These are phyloP conservation scores for Xylaria longipes DNA, from an alignment of 495 filamentous ascomycete genomes.

Conservation along the genomic window DNA sequence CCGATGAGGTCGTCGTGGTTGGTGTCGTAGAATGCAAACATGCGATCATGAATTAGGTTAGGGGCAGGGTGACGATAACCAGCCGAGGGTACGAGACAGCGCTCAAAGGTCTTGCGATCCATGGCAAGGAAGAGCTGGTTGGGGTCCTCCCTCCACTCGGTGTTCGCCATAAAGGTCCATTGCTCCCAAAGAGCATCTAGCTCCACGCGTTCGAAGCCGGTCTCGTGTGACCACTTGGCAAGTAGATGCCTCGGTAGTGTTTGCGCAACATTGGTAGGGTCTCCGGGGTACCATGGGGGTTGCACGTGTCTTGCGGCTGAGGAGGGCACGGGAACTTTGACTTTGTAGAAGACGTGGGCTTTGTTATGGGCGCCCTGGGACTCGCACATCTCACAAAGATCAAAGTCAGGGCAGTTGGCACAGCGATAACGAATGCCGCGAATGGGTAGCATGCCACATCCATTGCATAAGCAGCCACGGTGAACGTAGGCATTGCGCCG, in stretches of 20 bases:
- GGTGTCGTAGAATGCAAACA: slow-evolving; percentile 95
- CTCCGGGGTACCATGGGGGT: slow-evolving; percentile 89
- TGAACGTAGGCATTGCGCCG: slow-evolving; percentile 88
- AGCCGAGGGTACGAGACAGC: slow-evolving; percentile 83
- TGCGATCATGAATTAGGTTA: slow-evolving; percentile 91
- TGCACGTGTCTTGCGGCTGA: slow-evolving; percentile 65
- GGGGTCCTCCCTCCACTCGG: slow-evolving; percentile 84
- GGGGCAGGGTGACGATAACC: slow-evolving; percentile 77
- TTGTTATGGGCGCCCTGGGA: slow-evolving; percentile 83
- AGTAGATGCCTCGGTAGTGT: slow-evolving; percentile 68
- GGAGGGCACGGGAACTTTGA: slow-evolving; percentile 55
- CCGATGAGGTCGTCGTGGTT: slow-evolving; percentile 88
- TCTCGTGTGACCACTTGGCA: slow-evolving; percentile 70
- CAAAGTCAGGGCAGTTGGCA: slow-evolving; percentile 90
- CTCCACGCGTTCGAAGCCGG: slow-evolving; percentile 79
- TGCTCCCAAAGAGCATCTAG: slow-evolving; percentile 95
- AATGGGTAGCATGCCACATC: slow-evolving; percentile 83
- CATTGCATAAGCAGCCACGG: slow-evolving; percentile 91
- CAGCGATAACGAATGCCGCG: slow-evolving; percentile 91
- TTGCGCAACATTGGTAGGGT: slow-evolving; percentile 68
- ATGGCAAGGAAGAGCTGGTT: slow-evolving; percentile 80
- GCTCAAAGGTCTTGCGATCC: slow-evolving; percentile 87
- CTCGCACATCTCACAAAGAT: slow-evolving; percentile 90
- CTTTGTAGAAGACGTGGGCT: slow-evolving; percentile 96
- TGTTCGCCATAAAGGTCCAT: slow-evolving; percentile 88